These are phyloP conservation scores for Puccinia hordei DNA, from an alignment of 1,284 basidiomycete genomes.

Conservation along the genomic window DNA sequence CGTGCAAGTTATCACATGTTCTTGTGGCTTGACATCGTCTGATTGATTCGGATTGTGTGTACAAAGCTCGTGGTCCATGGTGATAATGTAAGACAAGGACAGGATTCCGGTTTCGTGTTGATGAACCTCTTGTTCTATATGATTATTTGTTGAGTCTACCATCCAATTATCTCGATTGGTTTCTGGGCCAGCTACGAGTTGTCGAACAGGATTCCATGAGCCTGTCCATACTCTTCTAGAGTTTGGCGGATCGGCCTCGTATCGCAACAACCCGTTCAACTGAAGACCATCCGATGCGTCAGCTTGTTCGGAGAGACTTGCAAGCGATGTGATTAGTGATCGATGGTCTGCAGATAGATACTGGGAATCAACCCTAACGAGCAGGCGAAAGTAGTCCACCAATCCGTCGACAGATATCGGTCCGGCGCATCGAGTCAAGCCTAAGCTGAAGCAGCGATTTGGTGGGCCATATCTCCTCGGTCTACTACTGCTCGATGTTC, in stretches of 20 bases:
- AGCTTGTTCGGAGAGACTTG: constrained; percentile 12
- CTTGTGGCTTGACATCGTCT: neutral
- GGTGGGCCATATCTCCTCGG: too few species aligned
- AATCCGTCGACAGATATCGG: too few species aligned
- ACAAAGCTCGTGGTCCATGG: neutral
- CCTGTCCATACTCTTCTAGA: neutral
- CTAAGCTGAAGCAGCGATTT: too few species aligned
- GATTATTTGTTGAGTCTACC: neutral
- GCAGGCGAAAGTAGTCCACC: too few species aligned
- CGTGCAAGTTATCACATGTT: constrained; percentile 14
- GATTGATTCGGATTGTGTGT: neutral
- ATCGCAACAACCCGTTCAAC: neutral
- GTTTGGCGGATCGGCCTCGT: neutral
- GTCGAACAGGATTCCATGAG: neutral
- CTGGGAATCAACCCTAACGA: too few species aligned
- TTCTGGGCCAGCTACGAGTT: neutral
- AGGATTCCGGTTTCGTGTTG: constrained; percentile 4
- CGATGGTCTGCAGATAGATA: too few species aligned
- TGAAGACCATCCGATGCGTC: neutral
- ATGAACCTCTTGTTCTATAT: neutral
- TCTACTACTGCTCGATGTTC: too few species aligned
- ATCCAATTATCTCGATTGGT: neutral
- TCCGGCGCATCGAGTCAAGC: too few species aligned
- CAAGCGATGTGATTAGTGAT: constrained; percentile 1
- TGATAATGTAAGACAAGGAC: constrained; percentile 9